Base-by-base conservation (phyloP, 2,329 filamentous ascomycete genomes). In the Aspergillus tubingensis region DNA sequence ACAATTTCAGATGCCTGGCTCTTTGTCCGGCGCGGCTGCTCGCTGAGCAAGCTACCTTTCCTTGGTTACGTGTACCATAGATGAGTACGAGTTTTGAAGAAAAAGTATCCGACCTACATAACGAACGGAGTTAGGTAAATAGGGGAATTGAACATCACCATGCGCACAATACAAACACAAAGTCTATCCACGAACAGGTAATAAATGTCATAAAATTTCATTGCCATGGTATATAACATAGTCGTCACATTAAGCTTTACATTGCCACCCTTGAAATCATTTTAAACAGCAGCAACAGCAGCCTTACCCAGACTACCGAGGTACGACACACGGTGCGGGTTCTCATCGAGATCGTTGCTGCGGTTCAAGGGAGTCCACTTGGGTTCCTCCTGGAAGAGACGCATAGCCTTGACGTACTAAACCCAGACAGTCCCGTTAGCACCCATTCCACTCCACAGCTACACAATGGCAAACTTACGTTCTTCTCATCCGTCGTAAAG, bases 291-390 rank as follows among this genome's bases (percentile, higher is more conserved):
- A 58, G 71, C 57, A 51, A 72, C 65, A 59, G 72, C 50, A 51
- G 67, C 49, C 39, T 63, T 65, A 36, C 64, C 60, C 49, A 72
- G 62, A 23, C 65, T 68, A 61, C 80, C 74, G 36, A 96, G 80
- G 71, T 99, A 99, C 52, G 87, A 85, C 82, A 91, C 86, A 60
- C 95, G 86, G 75, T 88, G 90, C 55, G 83, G 79, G 78, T 98
- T 99, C 61, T 75, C 75, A 74, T 98, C 92, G 47, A 96, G 85
- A 52, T 94, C 90, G 4, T 81, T 78, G 6, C 85, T 86, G 59
- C 95, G 87, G 80, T 96, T 96, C 67, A 99, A 78, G 13, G 95
- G 91, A 38, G 92, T 98, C 95, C 95, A 99, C 80, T 98, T 97
- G 36, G 95, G 95, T 79, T 98, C 93, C 66, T 98, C 95, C 81